Base-by-base conservation (phyloP, 805 yeast genomes). In the Candida piceae region DNA sequence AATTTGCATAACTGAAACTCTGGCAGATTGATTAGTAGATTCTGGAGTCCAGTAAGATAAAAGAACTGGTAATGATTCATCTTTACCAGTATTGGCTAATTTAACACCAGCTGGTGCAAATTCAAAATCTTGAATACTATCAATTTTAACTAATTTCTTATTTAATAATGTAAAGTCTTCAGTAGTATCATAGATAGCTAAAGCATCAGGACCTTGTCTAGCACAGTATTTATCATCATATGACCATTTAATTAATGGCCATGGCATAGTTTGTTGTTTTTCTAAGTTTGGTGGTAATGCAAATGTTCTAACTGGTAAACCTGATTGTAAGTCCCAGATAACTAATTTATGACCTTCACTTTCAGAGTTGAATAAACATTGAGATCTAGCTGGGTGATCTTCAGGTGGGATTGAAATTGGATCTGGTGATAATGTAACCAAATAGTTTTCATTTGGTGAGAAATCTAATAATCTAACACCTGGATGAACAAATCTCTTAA, bases 191-290 rank as follows among this genome's bases (percentile, higher is more conserved):
- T 90, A 94, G 48, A 93, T 76, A 34, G 95, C 89, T 49, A 93
- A 70, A 24, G 94, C 94, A 44, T 85, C 93, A 38, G 95, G 96
- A 35, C 93, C 90, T 64, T 86, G 76, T 69, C 98, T 83, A 38
- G 96, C 97, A 67, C 95, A 85, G 70, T 80, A 93, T 62, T 77
- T 80, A 64, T 86, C 95, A 65, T 93, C 94, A 53, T 67, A 72
- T 31, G 97, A 86, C 97, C 97, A 93, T 67, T 88, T 88, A 61
- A 93, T 80, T 54, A 90, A 76, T 33, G 98, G 98, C 98, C 98
- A 93, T 44, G 83, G 78, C 79, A 80, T 76, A 41, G 72, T 77
- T 65, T 74, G 77, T 64, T 74, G 72, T 27, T 71, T 66, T 55
- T 79, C 80, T 57, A 81, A 67, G 55, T 76, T 71, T 44, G 86